Percentiles rank a stretch among this genome's conserved stretches.
These are phyloP conservation scores for Sporobolomyces phaffii DNA, from an alignment of 768 basidiomycete species.

Conservation along the genomic window DNA sequence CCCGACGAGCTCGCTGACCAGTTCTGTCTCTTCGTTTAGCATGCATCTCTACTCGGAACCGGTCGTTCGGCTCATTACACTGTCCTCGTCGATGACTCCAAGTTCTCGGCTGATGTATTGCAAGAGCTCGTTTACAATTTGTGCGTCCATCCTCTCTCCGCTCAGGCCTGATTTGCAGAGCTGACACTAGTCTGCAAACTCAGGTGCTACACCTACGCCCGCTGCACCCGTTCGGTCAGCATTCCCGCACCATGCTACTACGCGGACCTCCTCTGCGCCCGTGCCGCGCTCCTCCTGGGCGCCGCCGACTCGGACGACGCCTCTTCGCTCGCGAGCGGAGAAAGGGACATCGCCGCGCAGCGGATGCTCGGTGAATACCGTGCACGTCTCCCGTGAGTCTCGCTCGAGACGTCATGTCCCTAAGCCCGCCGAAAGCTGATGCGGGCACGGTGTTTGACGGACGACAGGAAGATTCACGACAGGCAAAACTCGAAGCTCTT, in stretches of 20 bases:
- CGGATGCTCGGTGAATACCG: background rate
- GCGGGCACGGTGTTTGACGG: no score
- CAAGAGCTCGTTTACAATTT: conserved; percentile 19
- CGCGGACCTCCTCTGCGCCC: conserved; percentile 7
- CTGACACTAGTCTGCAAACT: background rate
- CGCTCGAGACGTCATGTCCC: no score
- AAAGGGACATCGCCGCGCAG: background rate
- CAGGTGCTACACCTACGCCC: conserved; percentile 68
- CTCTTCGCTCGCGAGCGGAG: background rate
- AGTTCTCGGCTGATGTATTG: conserved; percentile 13
- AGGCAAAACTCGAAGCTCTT: background rate
- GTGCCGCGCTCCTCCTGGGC: conserved; percentile 14
- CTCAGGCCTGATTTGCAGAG: background rate
- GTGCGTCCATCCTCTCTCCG: background rate
- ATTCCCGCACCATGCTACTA: conserved; percentile 6
- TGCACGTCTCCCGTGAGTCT: background rate
- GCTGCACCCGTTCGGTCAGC: conserved; percentile 70
- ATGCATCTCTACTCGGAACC: conserved; percentile 28
- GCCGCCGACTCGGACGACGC: background rate
- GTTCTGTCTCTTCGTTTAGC: background rate
- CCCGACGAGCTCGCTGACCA: no score
- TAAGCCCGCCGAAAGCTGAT: no score
- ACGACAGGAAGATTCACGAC: background rate
- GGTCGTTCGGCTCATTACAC: conserved; percentile 16
- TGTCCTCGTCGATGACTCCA: conserved; percentile 16